Conservation (phyloP, 208 protist species). For the Crithidia bombi region DNA sequence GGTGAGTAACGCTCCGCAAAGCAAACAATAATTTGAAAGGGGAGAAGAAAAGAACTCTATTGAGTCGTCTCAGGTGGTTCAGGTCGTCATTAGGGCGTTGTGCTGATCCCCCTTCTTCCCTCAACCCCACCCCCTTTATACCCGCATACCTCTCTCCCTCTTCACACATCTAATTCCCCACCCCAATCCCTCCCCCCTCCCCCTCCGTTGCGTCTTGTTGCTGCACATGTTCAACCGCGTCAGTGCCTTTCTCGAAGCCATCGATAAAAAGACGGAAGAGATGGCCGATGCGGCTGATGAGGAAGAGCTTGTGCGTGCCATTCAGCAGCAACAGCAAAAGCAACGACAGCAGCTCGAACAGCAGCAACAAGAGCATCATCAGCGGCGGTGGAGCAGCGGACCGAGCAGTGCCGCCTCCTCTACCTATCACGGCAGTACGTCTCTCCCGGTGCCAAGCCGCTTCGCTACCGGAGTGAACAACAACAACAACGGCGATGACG, state of each 20-base stretch:
- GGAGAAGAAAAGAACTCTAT: too few relatives aligned
- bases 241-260: slow-evolving; percentile 42
- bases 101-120: too few relatives aligned
- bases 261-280: slow-evolving; percentile 45
- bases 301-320: slow-evolving; percentile 16
- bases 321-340: slow-evolving; percentile 3
- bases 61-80: too few relatives aligned
- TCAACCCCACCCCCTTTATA: too few relatives aligned
- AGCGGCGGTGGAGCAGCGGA: not conserved
- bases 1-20: too few relatives aligned
- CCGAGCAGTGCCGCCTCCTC: slow-evolving; percentile 7
- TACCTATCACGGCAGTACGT: not conserved
- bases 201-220: not conserved
- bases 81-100: too few relatives aligned
- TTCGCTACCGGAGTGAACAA: not conserved
- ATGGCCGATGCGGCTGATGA: slow-evolving; percentile 31
- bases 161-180: too few relatives aligned
- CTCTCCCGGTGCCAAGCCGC: not conserved
- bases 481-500: too few relatives aligned
- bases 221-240: slow-evolving; percentile 31
- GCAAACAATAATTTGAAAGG: too few relatives aligned
- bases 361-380: not conserved
- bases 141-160: too few relatives aligned
- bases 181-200: too few relatives aligned
- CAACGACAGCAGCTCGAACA: not conserved